Conservation (phyloP, 2,329 filamentous ascomycete species). For the Lizonia empirigonia region DNA sequence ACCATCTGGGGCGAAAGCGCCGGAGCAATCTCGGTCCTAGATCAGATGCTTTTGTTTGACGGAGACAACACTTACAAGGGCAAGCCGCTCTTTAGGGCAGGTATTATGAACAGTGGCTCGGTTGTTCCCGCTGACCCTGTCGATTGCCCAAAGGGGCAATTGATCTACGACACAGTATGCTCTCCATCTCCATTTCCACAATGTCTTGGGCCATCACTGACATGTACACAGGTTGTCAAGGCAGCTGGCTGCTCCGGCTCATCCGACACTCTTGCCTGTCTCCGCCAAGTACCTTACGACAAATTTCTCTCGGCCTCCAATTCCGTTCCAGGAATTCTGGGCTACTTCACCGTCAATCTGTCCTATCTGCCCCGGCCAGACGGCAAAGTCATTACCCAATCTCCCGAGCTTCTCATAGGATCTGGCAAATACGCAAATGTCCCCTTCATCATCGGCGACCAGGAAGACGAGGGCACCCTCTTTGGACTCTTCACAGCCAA, state of each 20-base stretch:
- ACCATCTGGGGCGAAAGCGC: constrained; percentile 75
- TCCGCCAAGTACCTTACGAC: constrained; percentile 54
- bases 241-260: constrained; percentile 53
- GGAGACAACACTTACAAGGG: constrained; percentile 77
- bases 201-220: constrained; percentile 58
- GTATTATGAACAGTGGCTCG: constrained; percentile 67
- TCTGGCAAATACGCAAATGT: constrained; percentile 63
- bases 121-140: constrained; percentile 57
- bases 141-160: constrained; percentile 69
- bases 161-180: constrained; percentile 57
- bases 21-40: constrained; percentile 69
- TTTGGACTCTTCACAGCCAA: constrained; percentile 74
- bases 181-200: too few species aligned
- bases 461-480: constrained; percentile 80
- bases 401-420: constrained; percentile 63
- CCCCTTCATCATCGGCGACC: constrained; percentile 71
- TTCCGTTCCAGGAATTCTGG: constrained; percentile 70
- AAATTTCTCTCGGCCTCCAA: constrained; percentile 67
- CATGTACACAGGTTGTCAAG: constrained; percentile 53
- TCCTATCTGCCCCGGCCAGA: constrained; percentile 79
- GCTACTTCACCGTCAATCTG: constrained; percentile 71
- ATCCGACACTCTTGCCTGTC: constrained; percentile 54
- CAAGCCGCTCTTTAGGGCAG: constrained; percentile 73
- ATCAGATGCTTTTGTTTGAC: constrained; percentile 76
- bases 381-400: constrained; percentile 64